Evolutionary conservation across 192 early-diverging fungal species (phyloP), one percentile per base, ranked within the genome.

Genomic region (Coemansia sp.): DNA sequence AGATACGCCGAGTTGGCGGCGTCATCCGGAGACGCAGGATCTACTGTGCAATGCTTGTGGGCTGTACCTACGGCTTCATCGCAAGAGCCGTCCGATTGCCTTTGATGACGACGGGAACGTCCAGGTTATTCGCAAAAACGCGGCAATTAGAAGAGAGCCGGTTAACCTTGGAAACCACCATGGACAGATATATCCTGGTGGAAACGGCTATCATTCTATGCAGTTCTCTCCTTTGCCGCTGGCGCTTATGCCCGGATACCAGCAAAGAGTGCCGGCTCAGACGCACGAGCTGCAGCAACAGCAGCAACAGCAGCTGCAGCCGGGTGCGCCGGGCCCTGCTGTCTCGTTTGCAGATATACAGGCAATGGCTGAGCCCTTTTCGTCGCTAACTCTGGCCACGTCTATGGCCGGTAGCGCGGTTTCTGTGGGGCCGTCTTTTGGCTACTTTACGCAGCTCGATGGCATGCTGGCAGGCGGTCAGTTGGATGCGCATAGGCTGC

Each of bases 41-140:
- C 79, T 79, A 47, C 58, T 90, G 27, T 90, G 88, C 68, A 90
- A 90, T 64, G 86, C 88, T 9, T 90, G 88, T 63, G 79, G 78
- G 10, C 60, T 81, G 23, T 81, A 76, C 46, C 53, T 78, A 25
- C 49, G 76, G 8, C 49, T 78, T 18, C 76, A 78, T 34, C 62
- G 67, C 23, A 72, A 64, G 64, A 27, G 70, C 2, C 66, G 76
- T 7, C 76, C 76, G 0, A 70, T 78, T 8, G 69, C 76, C 2
- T 19, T 69, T 2, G 67, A 73, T 18, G 76, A 78, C 4, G 45
- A 71, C 4, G 76, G 76, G 3, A 55, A 69, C 8, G 48, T 78
- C 10, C 76, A 78, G 60, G 76, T 78, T 16, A 69, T 78, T 27
- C 55, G 76, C 29, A 78, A 78, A 39, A 78, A 78, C 34, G 76